A percentile compares a stretch with the other conserved stretches of the same genome.
Conservation (phyloP, 306 rosid genomes). For the Prunus mume region DNA sequence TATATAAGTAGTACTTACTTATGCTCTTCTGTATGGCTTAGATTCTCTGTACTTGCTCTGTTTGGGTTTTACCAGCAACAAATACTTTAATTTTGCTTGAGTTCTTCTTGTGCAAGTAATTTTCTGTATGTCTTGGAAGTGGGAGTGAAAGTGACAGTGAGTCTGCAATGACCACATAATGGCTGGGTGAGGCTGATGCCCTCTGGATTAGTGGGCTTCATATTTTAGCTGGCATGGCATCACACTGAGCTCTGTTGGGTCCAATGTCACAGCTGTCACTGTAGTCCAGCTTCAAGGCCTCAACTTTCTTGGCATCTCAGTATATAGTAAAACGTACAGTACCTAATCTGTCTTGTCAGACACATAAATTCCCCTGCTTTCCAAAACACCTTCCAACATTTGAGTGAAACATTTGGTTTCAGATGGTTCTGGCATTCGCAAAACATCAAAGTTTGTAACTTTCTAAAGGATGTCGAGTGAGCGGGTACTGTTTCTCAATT, state of each 20-base stretch:
- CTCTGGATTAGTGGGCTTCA: background rate
- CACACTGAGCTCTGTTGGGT: background rate
- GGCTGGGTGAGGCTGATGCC: background rate
- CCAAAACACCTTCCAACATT: background rate
- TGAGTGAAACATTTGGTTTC: background rate
- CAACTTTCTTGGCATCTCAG: background rate
- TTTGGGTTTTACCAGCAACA: no score
- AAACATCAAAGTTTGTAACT: constrained; percentile 1
- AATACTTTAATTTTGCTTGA: no score
- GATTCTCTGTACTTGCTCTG: no score
- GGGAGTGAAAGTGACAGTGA: background rate
- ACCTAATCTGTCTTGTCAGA: no score
- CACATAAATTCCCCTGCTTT: background rate
- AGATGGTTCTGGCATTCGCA: background rate
- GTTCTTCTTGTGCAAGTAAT: background rate
- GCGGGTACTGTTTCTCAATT: constrained; percentile 24
- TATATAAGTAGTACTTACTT: no score
- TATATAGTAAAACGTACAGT: background rate
- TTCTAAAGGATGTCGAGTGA: constrained; percentile 29
- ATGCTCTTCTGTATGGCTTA: no score
- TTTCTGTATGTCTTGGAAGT: background rate
- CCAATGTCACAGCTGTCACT: background rate
- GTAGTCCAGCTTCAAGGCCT: background rate
- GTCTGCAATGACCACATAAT: background rate
- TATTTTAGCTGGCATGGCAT: background rate